Conservation (phyloP, 805 yeast genomes). For the Metschnikowia kofuensis region DNA sequence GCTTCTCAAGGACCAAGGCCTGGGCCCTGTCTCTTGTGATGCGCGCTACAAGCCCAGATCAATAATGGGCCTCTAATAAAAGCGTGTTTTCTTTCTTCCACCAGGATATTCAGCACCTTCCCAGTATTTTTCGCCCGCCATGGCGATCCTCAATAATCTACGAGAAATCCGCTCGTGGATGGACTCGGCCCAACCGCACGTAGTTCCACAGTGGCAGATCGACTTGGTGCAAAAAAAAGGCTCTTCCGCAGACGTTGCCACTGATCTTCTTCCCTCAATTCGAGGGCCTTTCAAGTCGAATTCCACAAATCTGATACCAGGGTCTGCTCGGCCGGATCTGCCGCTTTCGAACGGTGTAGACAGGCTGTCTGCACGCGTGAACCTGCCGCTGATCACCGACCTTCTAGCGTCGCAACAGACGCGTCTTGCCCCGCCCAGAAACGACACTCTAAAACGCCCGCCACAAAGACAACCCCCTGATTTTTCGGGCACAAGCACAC, state of each 20-base stretch:
- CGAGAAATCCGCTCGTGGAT: conserved; percentile 17
- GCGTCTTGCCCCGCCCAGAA: not conserved
- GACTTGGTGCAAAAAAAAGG: conserved; percentile 6
- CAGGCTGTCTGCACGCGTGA: not conserved
- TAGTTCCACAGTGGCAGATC: conserved; percentile 11
- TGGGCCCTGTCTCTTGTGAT: no score
- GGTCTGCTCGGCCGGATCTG: not conserved
- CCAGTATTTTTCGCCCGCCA: conserved; percentile 2
- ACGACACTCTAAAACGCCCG: not conserved
- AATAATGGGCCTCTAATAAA: no score
- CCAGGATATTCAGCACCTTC: no score
- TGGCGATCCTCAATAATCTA: conserved; percentile 20
- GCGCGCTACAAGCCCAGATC: no score
- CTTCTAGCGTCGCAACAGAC: not conserved
- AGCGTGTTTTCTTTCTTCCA: no score
- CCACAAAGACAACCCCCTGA: not conserved
- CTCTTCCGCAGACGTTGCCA: not conserved
- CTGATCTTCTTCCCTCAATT: not conserved
- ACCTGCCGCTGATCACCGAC: not conserved
- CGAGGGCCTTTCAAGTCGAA: conserved; percentile 2
- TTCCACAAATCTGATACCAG: not conserved
- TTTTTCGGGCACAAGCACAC: not conserved
- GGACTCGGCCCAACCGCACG: conserved; percentile 12
- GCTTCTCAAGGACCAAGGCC: not conserved
- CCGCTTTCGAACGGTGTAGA: not conserved